A percentile compares a stretch with the other conserved stretches of the same genome.
Evolutionary conservation across 164 flowering plant species (phyloP).

Genomic region (Nelumbo lutea): DNA sequence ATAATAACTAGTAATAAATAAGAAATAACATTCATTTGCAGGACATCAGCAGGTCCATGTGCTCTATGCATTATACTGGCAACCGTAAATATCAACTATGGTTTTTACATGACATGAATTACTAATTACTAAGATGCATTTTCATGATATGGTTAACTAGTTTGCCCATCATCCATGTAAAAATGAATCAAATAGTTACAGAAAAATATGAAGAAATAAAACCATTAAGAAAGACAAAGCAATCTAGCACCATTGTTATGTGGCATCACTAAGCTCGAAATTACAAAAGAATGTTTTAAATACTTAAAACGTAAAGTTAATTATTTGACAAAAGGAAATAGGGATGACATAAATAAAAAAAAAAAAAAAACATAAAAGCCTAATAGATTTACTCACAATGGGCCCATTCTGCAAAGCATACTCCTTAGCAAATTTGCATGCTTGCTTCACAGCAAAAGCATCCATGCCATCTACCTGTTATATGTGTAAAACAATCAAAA

Average conservation of each 20-base stretch:
- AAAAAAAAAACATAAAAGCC: background rate
- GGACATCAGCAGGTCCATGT: no score
- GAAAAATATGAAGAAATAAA: background rate
- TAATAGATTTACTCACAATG: slow-evolving; percentile 51
- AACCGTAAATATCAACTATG: no score
- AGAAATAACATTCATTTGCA: no score
- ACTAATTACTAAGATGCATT: no score
- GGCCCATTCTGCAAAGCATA: slow-evolving; percentile 92
- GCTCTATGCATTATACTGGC: no score
- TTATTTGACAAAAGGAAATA: background rate
- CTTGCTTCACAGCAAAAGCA: slow-evolving; percentile 95
- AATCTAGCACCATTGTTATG: no score
- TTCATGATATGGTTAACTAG: no score
- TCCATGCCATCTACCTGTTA: slow-evolving; percentile 99
- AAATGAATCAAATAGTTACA: no score
- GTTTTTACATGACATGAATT: no score
- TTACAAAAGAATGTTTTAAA: background rate
- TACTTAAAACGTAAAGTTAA: background rate
- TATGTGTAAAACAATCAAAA: slow-evolving; percentile 10
- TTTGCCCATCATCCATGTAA: no score
- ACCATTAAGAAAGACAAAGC: no score
- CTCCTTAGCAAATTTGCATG: slow-evolving; percentile 92
- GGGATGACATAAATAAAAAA: background rate
- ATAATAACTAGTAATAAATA: no score
- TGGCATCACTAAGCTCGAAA: background rate